Base-by-base conservation (phyloP, 257 asterid genomes). In the Knoxia roxburghii region DNA sequence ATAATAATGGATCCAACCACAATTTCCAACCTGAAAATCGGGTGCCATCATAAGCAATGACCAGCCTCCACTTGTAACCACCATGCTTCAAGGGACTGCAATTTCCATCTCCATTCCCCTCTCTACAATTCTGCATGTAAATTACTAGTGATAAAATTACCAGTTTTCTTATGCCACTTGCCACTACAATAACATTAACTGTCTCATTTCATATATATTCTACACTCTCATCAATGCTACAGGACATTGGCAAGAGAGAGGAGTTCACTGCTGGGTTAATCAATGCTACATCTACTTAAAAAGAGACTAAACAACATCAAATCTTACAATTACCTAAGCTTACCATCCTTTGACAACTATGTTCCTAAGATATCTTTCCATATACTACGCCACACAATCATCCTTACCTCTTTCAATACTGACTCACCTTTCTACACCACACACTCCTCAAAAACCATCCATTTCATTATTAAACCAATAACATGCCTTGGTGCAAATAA, bases 21-120 rank as follows among this genome's bases (percentile, higher is more conserved):
- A 67, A n/a, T n/a, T n/a, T n/a, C n/a, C n/a, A 76, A 90, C 98
- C 98, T 83, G 98, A 89, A 85, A 73, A 90, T 46, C 88, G 81
- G 56, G 95, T 83, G 72, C 97, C 97, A 56, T 92, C 97, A 18
- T 89, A 92, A 35, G 96, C 84, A 63, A 92, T 86, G 72, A 86
- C 74, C 87, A 93, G 75, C 71, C 91, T 86, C 97, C 94, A 89
- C 71, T 87, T 87, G 75, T 76, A 87, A 64, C 70, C 75, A 45
- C 75, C 82, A 68, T 64, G 81, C 40, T 65, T 45, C 26, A 72
- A 74, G 45, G 50, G 46, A 39, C 49, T n/a, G 46, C 13, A 56
- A 18, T 70, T 52, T 11, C 35, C 56, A 65, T 50, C 14, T 43
- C 56, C 74, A 43, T 29, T 48, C 51, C 55, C 59, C 12, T 68